Base-by-base conservation (phyloP, 1,284 basidiomycete genomes). In the Heterobasidion occidentale region DNA sequence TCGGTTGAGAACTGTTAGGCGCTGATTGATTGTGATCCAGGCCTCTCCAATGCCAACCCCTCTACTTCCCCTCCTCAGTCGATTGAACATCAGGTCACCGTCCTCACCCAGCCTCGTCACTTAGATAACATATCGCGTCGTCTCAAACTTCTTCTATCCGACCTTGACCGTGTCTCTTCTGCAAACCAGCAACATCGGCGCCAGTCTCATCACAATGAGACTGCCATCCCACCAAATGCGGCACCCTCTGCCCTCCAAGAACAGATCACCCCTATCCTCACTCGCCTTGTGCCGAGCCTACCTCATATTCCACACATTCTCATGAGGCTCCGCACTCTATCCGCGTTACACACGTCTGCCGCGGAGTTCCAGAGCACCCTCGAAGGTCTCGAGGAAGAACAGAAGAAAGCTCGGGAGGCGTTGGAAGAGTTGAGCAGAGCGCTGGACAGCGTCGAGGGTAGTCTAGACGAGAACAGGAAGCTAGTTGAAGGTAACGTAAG, bases 81-180 rank as follows among this genome's bases (percentile, higher is more conserved):
- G 92, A 35, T 81, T 98, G 44, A 93, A 92, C 66, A 84, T 34
- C 91, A 94, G 70, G 76, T 98, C 35, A 84, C 86, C 2, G 77
- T 98, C 14, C 83, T 99, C 53, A 92, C 94, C 0, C 94, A 98
- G 74, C 96, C 97, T 0, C 86, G 94, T 7, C 95, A 99, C 68
- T 87, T 99, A 44, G 96, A 99, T 70, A 90, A 93, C n/a, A 91
- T 98, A 61, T 94, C 94, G 1, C 84, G 95, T 15, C 86, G 96
- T 8, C 84, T 98, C 62, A 99, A 98, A 66, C 77, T 98, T 9
- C 83, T 98, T 15, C 80, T 96, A 8, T 89, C 93, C 0, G 96
- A 99, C 69, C 81, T 99, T 56, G 96, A 98, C 59, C 85, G 94
- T 17, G 83, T 88, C 1, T 86, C 89, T 54, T 79, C 79, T 50